Conservation (phyloP, 805 yeast genomes). For the Candida dajiaensis region DNA sequence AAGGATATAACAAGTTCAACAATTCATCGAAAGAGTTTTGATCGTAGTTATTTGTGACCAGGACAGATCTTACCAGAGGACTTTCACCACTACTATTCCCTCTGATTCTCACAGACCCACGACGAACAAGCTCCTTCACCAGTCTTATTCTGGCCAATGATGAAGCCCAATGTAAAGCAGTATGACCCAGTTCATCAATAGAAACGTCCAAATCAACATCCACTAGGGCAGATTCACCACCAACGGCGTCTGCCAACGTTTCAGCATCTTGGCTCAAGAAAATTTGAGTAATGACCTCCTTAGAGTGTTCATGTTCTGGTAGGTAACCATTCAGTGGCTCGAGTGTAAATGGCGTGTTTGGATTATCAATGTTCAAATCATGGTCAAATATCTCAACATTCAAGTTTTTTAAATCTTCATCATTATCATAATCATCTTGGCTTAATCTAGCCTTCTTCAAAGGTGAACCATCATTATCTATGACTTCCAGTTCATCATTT, state of each 20-base stretch:
- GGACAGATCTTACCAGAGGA: slow-evolving; percentile 76
- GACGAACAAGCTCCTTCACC: slow-evolving; percentile 60
- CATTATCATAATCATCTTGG: not conserved
- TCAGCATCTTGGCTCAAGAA: slow-evolving; percentile 39
- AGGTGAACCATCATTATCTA: slow-evolving; percentile 28
- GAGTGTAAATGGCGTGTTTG: slow-evolving; percentile 42
- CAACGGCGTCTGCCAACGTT: slow-evolving; percentile 26
- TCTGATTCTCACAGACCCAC: slow-evolving; percentile 64
- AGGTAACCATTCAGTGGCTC: slow-evolving; percentile 34
- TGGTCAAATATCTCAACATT: slow-evolving; percentile 28
- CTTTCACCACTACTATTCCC: slow-evolving; percentile 86
- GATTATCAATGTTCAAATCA: slow-evolving; percentile 33
- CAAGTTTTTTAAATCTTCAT: not conserved
- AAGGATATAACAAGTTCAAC: slow-evolving; percentile 70
- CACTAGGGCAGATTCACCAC: slow-evolving; percentile 19
- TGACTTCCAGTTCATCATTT: slow-evolving; percentile 22
- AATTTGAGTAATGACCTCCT: slow-evolving; percentile 42
- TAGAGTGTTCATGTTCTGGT: slow-evolving; percentile 33
- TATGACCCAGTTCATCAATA: slow-evolving; percentile 89
- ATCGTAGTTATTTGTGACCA: slow-evolving; percentile 79
- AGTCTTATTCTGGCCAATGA: slow-evolving; percentile 75
- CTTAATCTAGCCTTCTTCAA: slow-evolving; percentile 28
- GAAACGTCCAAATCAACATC: slow-evolving; percentile 69
- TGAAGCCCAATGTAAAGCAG: slow-evolving; percentile 94
- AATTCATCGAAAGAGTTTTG: slow-evolving; percentile 66